Base-by-base conservation (phyloP, 768 basidiomycete species). In the Clitopilus hobsonii region DNA sequence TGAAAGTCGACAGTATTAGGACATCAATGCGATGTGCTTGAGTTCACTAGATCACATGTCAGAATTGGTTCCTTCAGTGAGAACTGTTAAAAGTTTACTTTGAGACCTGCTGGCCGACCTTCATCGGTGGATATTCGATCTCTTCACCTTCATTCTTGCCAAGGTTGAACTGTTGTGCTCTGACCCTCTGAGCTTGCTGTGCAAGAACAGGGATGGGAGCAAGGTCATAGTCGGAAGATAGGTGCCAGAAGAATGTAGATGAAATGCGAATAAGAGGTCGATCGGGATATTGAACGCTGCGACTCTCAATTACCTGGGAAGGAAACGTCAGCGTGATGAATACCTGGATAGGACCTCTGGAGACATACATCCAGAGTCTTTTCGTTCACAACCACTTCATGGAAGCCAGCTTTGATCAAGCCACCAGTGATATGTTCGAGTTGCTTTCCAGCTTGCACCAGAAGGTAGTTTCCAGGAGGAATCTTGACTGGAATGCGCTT, bases 391-490 rank as follows among this genome's bases (percentile, higher is more conserved):
- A 93, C 91, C 5, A 98, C 95, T 63, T 98, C 95, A 61, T 98
- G 95, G 66, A 81, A 96, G 3, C 95, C 95, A 11, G 95, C 95
- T 63, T 90, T 90, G 65, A 98, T 85, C 25, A 95, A 71, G 0
- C 95, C 89, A 14, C 88, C 89, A 22, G 79, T 84, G 38, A 94
- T 73, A 69, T 92, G 91, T 66, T 97, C 95, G 10, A 98, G 80
- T 66, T 98, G 95, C 69, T 94, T 96, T 36, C 95, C 95, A 1
- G 94, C 94, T 69, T 98, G 95, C 1, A 98, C 92, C 13, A 98
- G 81, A 28, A 98, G 79, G 65, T 86, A 86, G 36, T 86, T 81
- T 3, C 88, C 90, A 0, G 81, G 75, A 0, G 94, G 94, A 50
- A 98, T 92, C 64, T 80, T 84, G 45, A 97, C 94, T 1, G 86